A percentile compares a stretch with the other conserved stretches of the same genome.
Evolutionary conservation across 2,329 filamentous ascomycete genomes (phyloP).

Genomic region (Orbilia brochopaga): DNA sequence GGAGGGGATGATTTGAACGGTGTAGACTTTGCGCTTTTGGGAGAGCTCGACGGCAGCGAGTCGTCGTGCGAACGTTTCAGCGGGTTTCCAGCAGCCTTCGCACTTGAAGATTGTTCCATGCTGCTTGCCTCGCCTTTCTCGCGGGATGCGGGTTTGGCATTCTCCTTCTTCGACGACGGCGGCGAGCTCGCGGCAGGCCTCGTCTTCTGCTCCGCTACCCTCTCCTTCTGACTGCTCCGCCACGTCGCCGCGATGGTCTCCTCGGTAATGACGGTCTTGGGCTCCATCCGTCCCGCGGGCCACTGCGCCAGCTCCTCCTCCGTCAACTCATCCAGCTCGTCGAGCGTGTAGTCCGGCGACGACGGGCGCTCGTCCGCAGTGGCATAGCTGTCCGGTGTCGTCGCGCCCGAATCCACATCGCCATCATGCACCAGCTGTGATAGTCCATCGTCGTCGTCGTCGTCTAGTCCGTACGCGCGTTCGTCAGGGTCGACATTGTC

Average conservation of each 20-base stretch:
- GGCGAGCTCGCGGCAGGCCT: neutral
- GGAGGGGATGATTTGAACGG: constrained; percentile 1
- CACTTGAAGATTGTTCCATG: too few relatives aligned
- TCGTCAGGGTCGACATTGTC: constrained; percentile 16
- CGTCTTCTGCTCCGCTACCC: constrained; percentile 27
- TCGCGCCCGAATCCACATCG: constrained; percentile 1
- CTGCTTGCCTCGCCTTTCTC: too few relatives aligned
- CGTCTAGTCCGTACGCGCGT: constrained; percentile 33
- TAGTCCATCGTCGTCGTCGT: constrained; percentile 22
- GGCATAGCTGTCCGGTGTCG: constrained; percentile 28
- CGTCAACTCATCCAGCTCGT: constrained; percentile 36
- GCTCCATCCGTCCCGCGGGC: constrained; percentile 4
- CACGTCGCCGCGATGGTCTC: constrained; percentile 12
- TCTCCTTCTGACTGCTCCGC: constrained; percentile 26
- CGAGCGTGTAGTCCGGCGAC: constrained; percentile 32
- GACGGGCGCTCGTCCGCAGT: constrained; percentile 23
- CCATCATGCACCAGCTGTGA: constrained; percentile 14
- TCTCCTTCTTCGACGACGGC: neutral
- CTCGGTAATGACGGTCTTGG: constrained; percentile 18
- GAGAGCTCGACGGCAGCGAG: neutral
- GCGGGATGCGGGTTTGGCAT: neutral
- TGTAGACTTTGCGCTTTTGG: neutral
- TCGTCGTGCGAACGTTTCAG: neutral
- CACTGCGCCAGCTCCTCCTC: constrained; percentile 27
- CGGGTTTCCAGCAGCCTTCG: neutral